Conservation (phyloP, 148 eudicot genomes). For the Heliamphora exappendiculata region DNA sequence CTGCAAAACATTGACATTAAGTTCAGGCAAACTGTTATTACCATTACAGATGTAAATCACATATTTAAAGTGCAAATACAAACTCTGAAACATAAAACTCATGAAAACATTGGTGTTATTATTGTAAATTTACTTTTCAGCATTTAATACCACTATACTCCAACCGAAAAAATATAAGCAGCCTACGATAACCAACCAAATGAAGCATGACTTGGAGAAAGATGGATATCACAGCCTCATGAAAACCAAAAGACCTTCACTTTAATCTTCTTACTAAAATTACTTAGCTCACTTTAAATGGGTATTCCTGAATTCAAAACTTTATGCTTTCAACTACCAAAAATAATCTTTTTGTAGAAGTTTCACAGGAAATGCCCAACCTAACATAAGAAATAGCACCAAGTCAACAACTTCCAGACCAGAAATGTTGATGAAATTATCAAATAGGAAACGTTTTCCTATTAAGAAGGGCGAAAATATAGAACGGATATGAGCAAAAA, state of each 20-base stretch:
- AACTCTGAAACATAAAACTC: constrained; percentile 4
- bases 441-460: background rate
- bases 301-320: background rate
- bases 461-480: background rate
- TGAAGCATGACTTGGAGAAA: background rate
- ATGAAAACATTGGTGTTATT: background rate
- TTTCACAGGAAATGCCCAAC: background rate
- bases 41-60: background rate
- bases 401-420: background rate
- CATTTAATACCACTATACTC: background rate
- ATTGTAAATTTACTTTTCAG: background rate
- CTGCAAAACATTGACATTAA: background rate
- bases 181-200: background rate
- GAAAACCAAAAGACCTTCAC: too few relatives aligned
- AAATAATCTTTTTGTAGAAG: background rate
- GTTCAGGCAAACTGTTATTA: background rate
- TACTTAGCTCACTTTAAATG: too few relatives aligned
- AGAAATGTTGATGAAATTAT: background rate
- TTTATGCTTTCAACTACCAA: background rate
- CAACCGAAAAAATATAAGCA: background rate
- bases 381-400: background rate
- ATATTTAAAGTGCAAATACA: background rate
- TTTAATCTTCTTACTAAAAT: too few relatives aligned
- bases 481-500: background rate
- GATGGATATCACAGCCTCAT: background rate